A percentile compares a stretch with the other conserved stretches of the same genome.
Evolutionary conservation across 306 rosid genomes (phyloP).

Genomic region (Cucurbita argyrosperma): DNA sequence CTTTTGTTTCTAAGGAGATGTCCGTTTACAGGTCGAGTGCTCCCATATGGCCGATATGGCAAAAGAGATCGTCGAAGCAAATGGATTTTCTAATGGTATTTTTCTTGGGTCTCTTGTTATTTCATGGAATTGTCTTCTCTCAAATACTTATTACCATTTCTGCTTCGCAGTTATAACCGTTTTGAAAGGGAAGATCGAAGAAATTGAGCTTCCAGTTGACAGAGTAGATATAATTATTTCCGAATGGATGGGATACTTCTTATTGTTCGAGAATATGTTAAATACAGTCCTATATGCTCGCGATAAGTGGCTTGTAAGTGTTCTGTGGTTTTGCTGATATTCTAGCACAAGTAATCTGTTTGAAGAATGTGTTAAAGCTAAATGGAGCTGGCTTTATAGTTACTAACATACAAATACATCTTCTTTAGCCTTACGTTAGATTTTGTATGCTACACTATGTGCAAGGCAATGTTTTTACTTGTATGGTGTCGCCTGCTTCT

Average conservation of each 20-base stretch:
- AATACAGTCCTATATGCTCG: constrained; percentile 91
- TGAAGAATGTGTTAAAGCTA: background rate
- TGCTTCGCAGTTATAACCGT: constrained; percentile 62
- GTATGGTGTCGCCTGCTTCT: background rate
- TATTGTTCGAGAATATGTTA: constrained; percentile 93
- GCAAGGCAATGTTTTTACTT: background rate
- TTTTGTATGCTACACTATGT: background rate
- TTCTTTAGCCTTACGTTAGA: background rate
- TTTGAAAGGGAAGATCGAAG: constrained; percentile 92
- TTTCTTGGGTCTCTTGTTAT: background rate
- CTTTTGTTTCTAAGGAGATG: background rate
- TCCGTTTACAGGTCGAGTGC: constrained; percentile 71
- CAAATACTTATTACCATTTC: constrained; percentile 6
- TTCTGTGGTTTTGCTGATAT: background rate
- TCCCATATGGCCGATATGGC: constrained; percentile 97
- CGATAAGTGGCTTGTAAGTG: constrained; percentile 96
- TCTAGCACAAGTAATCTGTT: background rate
- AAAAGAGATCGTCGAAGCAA: constrained; percentile 74
- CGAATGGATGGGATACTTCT: constrained; percentile 99
- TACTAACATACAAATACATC: background rate
- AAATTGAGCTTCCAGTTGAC: constrained; percentile 80
- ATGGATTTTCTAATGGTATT: constrained; percentile 68
- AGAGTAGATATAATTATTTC: constrained; percentile 92
- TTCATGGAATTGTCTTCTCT: background rate
- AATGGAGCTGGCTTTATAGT: background rate